Evolutionary conservation across 176 grass and related monocot genomes (phyloP), one percentile per base, ranked within the genome.

Genomic region (Oryza coarctata): DNA sequence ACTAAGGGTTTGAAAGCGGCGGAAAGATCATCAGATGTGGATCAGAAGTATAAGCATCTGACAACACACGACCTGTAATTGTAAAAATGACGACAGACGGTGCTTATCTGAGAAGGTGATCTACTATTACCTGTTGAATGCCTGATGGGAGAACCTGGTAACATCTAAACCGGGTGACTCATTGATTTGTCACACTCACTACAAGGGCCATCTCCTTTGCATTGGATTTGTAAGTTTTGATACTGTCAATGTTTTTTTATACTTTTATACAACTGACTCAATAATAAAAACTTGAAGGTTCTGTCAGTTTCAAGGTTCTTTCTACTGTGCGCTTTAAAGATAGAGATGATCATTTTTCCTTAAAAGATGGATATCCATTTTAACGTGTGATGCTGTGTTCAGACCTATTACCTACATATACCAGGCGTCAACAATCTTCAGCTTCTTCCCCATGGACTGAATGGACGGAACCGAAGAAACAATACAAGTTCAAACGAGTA

Each of bases 1-100:
- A 75, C 81, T 26, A 89, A 86, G 26, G 95, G 90, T 64, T 77
- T 98, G 76, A 73, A 86, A 78, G 90, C 91, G 32, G 78, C 85
- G 0, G 90, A 81, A 36, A 92, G 71, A 70, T 76, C 73, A 23
- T 84, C 84, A 71, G 94, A 98, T 77, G 72, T 74, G 11, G 75
- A 94, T 67, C 92, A 94, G 84, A 94, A 98, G 50, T 98, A 91
- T 70, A 98, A 98, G 43, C 92, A 94, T 88, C 75, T 98, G 58
- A 89, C 75, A 76, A 74, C 86, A 75, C 74, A 93, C 27, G 89
- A 71, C 63, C 33, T 92, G 62, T 71, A 87, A 62, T 50, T 87
- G 3, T 91, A 78, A 82, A 73, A 58, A 64, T 41, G 68, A 78
- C 14, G 43, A 44, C 31, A 73, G 11, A 30, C 30, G 12, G 4